Percentiles rank a stretch among this genome's conserved stretches.
phyloP scores from a whole-genome alignment of 1,284 basidiomycete species.

The Ganoderma meredithae region DNA sequence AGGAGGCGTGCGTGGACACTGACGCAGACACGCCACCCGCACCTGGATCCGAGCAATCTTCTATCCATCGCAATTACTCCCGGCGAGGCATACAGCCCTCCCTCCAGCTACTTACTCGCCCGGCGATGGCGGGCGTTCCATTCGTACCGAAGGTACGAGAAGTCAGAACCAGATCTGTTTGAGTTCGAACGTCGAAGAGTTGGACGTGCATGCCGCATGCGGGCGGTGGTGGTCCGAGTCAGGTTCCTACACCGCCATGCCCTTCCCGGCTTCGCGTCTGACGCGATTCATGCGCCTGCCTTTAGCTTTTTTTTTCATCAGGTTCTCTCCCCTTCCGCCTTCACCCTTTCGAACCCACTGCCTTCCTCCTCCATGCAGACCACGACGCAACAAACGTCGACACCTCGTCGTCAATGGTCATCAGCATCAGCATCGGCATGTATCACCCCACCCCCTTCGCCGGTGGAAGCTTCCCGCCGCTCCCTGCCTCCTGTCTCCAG shows the following conservation, averaged over 20 bases:
- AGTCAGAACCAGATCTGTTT: background rate
- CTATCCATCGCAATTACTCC: background rate
- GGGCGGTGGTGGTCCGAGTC: background rate
- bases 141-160: background rate
- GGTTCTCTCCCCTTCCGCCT: background rate
- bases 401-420: background rate
- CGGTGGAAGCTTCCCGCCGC: background rate
- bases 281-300: background rate
- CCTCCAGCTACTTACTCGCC: background rate
- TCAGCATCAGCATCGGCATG: background rate
- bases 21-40: too few species aligned
- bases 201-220: background rate
- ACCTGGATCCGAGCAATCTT: background rate
- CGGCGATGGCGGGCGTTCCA: background rate
- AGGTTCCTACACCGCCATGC: background rate
- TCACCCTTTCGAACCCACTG: too few species aligned
- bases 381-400: background rate
- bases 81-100: background rate
- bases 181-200: too few species aligned
- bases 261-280: conserved; percentile 1
- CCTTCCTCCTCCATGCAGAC: background rate
- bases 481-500: background rate
- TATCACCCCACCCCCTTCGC: too few species aligned
- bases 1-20: background rate
- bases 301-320: background rate